Evolutionary conservation across 176 grass and related monocot species (phyloP).

Genomic region (Avena sativa): DNA sequence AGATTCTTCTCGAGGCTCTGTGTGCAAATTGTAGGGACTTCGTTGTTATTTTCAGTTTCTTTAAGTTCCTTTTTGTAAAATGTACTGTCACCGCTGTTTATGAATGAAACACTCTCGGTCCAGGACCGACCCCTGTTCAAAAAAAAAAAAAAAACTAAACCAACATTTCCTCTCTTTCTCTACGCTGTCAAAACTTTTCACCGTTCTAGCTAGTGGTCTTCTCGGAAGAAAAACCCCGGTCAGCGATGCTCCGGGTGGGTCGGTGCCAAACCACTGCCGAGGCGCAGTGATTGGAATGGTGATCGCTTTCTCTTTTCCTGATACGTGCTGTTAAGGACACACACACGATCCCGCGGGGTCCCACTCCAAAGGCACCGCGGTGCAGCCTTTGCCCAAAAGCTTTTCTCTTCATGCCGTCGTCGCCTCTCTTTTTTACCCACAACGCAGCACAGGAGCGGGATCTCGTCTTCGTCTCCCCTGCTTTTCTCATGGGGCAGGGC

Average conservation of each 20-base stretch:
- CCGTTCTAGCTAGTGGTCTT: too few relatives aligned
- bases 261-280: background rate
- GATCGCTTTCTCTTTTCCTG: background rate
- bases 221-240: background rate
- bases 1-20: too few relatives aligned
- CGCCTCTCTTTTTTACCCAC: background rate
- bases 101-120: too few relatives aligned
- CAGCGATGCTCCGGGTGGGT: background rate
- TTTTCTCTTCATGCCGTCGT: background rate
- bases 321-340: slow-evolving; percentile 17
- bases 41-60: too few relatives aligned
- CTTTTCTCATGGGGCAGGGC: background rate
- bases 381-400: slow-evolving; percentile 33
- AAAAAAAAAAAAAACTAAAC: too few relatives aligned
- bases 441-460: background rate
- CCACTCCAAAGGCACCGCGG: slow-evolving; percentile 23
- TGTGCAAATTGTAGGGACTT: too few relatives aligned
- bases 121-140: too few relatives aligned
- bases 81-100: too few relatives aligned
- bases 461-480: background rate
- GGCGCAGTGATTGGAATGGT: background rate
- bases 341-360: background rate
- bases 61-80: too few relatives aligned
- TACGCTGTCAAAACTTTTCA: background rate
- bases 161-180: background rate